phyloP scores from a whole-genome alignment of 805 yeast genomes.

The Blastobotrys robertii region DNA sequence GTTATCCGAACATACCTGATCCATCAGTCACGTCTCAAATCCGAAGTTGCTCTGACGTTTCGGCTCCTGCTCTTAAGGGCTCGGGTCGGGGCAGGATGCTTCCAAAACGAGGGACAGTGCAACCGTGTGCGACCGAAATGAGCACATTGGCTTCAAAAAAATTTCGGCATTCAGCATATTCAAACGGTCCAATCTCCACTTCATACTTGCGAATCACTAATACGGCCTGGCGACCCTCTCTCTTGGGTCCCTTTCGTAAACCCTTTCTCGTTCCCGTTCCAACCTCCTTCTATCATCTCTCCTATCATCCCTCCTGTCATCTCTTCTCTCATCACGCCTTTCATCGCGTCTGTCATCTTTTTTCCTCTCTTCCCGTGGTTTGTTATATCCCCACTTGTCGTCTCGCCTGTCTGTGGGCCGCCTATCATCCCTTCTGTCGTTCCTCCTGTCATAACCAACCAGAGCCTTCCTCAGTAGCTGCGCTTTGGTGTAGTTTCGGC shows the following conservation, averaged over 20 bases:
- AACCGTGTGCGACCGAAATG: too few relatives aligned
- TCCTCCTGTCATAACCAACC: constrained; percentile 4
- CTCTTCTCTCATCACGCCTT: constrained; percentile 4
- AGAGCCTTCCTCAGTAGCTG: constrained; percentile 10
- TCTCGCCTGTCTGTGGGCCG: constrained; percentile 3
- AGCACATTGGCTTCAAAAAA: too few relatives aligned
- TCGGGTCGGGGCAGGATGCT: too few relatives aligned
- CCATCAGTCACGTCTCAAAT: too few relatives aligned
- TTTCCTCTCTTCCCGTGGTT: background rate
- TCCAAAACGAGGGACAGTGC: too few relatives aligned
- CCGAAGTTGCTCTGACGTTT: too few relatives aligned
- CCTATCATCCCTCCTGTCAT: constrained; percentile 8
- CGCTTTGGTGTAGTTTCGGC: constrained; percentile 49
- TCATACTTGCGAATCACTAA: too few relatives aligned
- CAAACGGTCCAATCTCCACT: too few relatives aligned
- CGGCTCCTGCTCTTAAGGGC: too few relatives aligned
- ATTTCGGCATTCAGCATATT: too few relatives aligned
- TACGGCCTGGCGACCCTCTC: too few relatives aligned
- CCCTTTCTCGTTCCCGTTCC: constrained; percentile 10
- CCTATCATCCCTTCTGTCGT: constrained; percentile 1
- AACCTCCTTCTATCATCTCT: constrained; percentile 14
- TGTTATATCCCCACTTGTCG: constrained; percentile 13
- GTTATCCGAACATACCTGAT: too few relatives aligned
- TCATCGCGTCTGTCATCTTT: constrained; percentile 4
- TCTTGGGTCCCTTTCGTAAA: background rate